Conservation (phyloP, 116 monocot species). For the Papilionanthe hybrid region DNA sequence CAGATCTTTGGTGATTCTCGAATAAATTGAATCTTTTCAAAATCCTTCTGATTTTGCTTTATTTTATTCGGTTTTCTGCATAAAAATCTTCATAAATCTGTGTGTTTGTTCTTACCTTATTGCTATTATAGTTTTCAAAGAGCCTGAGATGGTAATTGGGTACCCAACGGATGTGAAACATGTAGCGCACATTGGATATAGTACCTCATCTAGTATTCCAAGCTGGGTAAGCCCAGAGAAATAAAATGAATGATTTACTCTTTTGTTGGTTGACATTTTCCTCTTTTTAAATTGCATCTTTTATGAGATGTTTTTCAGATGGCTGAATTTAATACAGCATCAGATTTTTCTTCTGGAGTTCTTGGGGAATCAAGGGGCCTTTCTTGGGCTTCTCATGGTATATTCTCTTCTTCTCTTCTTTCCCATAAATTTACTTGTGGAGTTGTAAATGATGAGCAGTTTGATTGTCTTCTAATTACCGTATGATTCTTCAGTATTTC, state of each 20-base stretch:
- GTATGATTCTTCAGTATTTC: no score
- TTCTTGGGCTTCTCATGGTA: conserved; percentile 69
- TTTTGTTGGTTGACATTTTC: neutral
- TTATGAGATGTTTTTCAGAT: conserved; percentile 41
- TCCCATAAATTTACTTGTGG: neutral
- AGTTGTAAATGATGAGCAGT: neutral
- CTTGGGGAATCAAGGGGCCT: conserved; percentile 41
- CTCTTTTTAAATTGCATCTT: neutral
- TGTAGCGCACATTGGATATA: conserved; percentile 78
- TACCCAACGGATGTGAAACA: conserved; percentile 89
- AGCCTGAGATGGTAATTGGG: conserved; percentile 90
- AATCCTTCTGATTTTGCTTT: neutral
- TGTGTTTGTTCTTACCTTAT: neutral
- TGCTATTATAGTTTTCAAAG: conserved; percentile 51
- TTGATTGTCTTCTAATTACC: no score
- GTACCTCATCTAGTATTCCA: conserved; percentile 44
- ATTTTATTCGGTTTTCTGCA: neutral
- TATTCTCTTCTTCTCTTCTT: neutral
- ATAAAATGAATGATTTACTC: neutral
- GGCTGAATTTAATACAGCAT: conserved; percentile 50
- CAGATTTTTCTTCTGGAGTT: conserved; percentile 59
- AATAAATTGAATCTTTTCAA: no score
- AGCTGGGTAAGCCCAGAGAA: conserved; percentile 51
- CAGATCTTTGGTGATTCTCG: conserved; percentile 67
- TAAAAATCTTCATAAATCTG: neutral